Evolutionary conservation across 495 filamentous ascomycete species (phyloP), one percentile per base, ranked within the genome.

Genomic region (Talaromyces thailandensis): DNA sequence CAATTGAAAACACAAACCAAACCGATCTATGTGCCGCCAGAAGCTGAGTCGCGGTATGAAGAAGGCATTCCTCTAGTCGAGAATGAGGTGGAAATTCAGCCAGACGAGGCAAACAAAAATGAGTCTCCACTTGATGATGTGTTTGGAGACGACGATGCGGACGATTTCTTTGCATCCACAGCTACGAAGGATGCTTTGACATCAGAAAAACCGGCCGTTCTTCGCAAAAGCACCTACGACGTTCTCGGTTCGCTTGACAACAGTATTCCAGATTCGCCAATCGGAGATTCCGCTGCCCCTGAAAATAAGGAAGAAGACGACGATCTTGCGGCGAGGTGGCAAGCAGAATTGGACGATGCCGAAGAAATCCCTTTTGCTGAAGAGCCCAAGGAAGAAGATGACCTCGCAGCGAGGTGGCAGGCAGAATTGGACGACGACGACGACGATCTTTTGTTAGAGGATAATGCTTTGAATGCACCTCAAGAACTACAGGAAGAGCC

Each of bases 331-430:
- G 67, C 67, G 11, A 45, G 62, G 5, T 70, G 71, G 70, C 59
- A 70, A 53, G 67, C 67, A 29, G 71, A 71, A 64, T 65, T 71
- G 32, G 43, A 48, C 18, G 28, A 29, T 21, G 37, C 12, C 6
- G 64, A 70, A 50, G 61, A 62, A 7, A 37, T 59, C 1, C 63
- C 68, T 23, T 56, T 66, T 23, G 64, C 71, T 11, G 28, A 58
- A 48, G 63, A 65, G 26, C 53, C 64, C 37, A 67, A 72, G 50
- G 62, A 71, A 4, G 81, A 86, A 45, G 79, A 81, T 29, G 88
- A 94, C 65, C 73, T 94, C 6, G 87, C 88, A 53, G 89, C 88
- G 2, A 84, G 87, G 64, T 97, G 94, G 94, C 79, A 91, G 66
- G 90, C 86, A 50, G 89, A 89, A 63, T 79, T 97, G 65, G 88